phyloP scores from a whole-genome alignment of 179 eudicot species.

The Amaranthus tricolor region DNA sequence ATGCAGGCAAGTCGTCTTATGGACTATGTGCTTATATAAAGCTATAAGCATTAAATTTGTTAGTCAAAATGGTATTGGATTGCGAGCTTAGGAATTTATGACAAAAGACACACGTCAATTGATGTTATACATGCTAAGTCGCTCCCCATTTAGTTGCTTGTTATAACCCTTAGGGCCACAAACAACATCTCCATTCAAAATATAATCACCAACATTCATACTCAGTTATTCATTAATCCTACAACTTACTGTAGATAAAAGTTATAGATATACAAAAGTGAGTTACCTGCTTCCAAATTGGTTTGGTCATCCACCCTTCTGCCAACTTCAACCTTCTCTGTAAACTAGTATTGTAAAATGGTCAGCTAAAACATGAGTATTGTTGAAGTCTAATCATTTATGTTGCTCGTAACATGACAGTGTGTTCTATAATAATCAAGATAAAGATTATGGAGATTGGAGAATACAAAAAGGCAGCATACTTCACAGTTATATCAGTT shows the following conservation, averaged over 20 bases:
- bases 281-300: constrained; percentile 94
- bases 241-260: background rate
- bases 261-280: background rate
- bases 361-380: constrained; percentile 19
- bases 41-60: too few species aligned
- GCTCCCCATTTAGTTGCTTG: too few species aligned
- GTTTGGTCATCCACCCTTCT: constrained; percentile 75
- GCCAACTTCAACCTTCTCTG: constrained; percentile 72
- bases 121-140: too few species aligned
- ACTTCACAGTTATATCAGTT: constrained; percentile 91
- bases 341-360: constrained; percentile 44
- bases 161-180: too few species aligned
- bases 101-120: too few species aligned
- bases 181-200: too few species aligned
- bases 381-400: constrained; percentile 7
- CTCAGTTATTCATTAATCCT: too few species aligned
- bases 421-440: background rate
- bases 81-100: too few species aligned
- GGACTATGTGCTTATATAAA: too few species aligned
- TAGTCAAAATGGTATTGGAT: too few species aligned
- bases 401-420: background rate
- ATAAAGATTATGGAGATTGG: constrained; percentile 3
- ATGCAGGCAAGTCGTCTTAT: too few species aligned
- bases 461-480: constrained; percentile 24
- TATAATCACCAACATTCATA: too few species aligned